A percentile compares a stretch with the other conserved stretches of the same genome.
Evolutionary conservation across 768 basidiomycete species (phyloP).

Genomic region (Kwoniella bestiolae): DNA sequence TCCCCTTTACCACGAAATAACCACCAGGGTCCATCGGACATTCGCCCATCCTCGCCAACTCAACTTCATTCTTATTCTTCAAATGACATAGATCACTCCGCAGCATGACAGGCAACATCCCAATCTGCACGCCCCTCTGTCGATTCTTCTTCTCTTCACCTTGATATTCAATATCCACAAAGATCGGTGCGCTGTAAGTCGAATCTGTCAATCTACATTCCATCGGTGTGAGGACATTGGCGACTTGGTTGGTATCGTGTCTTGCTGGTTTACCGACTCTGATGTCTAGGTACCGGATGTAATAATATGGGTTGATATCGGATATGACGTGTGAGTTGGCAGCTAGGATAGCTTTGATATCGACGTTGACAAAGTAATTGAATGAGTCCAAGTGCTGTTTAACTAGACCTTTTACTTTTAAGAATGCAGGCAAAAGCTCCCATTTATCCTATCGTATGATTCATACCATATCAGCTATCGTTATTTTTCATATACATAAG

Average conservation of each 20-base stretch:
- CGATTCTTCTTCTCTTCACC: slow-evolving; percentile 86
- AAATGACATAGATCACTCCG: slow-evolving; percentile 93
- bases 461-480: not conserved
- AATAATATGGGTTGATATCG: slow-evolving; percentile 91
- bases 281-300: slow-evolving; percentile 95
- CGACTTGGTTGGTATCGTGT: slow-evolving; percentile 65
- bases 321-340: slow-evolving; percentile 69
- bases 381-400: slow-evolving; percentile 99
- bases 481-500: too few relatives aligned
- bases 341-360: slow-evolving; percentile 83
- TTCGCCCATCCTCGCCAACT: slow-evolving; percentile 92
- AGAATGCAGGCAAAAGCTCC: slow-evolving; percentile 92
- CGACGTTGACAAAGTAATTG: slow-evolving; percentile 97
- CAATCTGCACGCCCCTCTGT: slow-evolving; percentile 80
- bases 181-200: slow-evolving; percentile 89
- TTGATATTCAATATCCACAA: slow-evolving; percentile 93
- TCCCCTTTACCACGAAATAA: slow-evolving; percentile 98
- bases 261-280: slow-evolving; percentile 89
- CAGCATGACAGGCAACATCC: slow-evolving; percentile 93
- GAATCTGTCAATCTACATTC: slow-evolving; percentile 96
- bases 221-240: slow-evolving; percentile 87
- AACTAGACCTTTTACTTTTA: slow-evolving; percentile 96
- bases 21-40: slow-evolving; percentile 99
- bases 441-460: slow-evolving; percentile 86
- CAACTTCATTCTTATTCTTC: slow-evolving; percentile 72